These are phyloP conservation scores for Onygenales sp. DNA, from an alignment of 2,329 filamentous ascomycete genomes.

Conservation along the genomic window DNA sequence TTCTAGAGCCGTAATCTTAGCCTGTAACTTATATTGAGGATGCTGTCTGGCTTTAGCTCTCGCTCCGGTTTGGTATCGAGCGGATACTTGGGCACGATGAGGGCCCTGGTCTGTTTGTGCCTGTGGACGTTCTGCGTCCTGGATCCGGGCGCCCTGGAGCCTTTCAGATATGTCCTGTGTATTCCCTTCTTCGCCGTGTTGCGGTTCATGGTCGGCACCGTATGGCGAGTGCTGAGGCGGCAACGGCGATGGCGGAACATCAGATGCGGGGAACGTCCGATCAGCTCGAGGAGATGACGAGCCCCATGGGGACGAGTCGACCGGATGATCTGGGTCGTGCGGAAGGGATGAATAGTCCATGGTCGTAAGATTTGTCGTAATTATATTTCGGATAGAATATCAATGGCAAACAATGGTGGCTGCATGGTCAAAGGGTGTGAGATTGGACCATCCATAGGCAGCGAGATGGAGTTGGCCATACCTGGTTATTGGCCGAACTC, in stretches of 20 bases:
- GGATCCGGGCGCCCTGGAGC: conserved; percentile 31
- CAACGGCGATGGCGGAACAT: conserved; percentile 33
- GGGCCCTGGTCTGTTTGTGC: conserved; percentile 11
- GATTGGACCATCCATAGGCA: not conserved
- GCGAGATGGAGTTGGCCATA: not conserved
- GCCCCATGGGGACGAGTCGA: conserved; percentile 54
- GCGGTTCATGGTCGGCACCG: conserved; percentile 14
- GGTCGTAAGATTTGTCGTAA: not conserved
- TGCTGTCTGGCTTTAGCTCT: conserved; percentile 33
- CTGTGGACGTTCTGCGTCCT: conserved; percentile 25
- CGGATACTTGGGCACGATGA: conserved; percentile 33
- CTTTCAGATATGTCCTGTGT: conserved; percentile 33
- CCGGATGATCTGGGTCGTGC: conserved; percentile 49
- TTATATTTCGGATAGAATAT: not conserved
- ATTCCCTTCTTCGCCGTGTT: conserved; percentile 10
- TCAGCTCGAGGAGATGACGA: conserved; percentile 48
- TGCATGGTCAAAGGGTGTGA: not conserved
- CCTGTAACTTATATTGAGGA: conserved; percentile 76
- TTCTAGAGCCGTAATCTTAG: conserved; percentile 89
- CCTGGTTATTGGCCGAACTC: not conserved
- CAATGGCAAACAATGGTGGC: not conserved
- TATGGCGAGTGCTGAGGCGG: conserved; percentile 28
- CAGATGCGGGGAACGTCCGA: conserved; percentile 31
- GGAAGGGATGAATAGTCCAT: conserved; percentile 60
- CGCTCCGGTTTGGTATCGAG: conserved; percentile 39